Base-by-base conservation (phyloP, 495 filamentous ascomycete species). In the Talaromyces ruber region DNA sequence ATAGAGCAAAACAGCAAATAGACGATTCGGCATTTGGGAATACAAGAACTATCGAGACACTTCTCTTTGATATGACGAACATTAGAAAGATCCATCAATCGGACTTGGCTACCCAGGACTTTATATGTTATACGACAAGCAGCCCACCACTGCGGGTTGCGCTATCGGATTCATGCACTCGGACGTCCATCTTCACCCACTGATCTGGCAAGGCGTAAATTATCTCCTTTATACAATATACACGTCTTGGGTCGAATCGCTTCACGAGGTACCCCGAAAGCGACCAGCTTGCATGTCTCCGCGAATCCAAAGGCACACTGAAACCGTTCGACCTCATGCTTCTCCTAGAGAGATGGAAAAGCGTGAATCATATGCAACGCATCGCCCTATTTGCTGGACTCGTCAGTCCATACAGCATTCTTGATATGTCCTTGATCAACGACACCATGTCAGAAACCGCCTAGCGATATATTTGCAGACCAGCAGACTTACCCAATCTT, bases 1-100 rank as follows among this genome's bases (percentile, higher is more conserved):
- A 83, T 85, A 85, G 80, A 81, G 74, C 82, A 81, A 76, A 79
- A 72, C 77, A 79, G 74, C 76, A 79, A 74, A 68, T 79, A 81
- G 76, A 75, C 66, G 67, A 68, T 70, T 71, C 67, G 67, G 68
- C 74, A 74, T 71, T 67, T 69, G 68, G 64, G 26, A 58, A 63
- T 63, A 70, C 68, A 64, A 66, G 62, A 69, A 65, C 63, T 65
- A 61, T 72, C 75, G 75, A 71, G 65, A 68, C 71, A 61, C 63
- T 71, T 69, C 74, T 74, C 68, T 71, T 81, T 81, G 78, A 74
- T 77, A 74, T 72, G 74, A 70, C 59, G 43, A 47, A 9, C 25
- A 1, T 21, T 60, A 29, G 26, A 52, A 50, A 51, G 57, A 47
- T 9, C 39, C 43, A 51, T 47, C n/a, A 60, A 32, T 29, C 43